These are phyloP conservation scores for Cladosporium sphaerospermum DNA, from an alignment of 2,329 filamentous ascomycete species.

Conservation along the genomic window DNA sequence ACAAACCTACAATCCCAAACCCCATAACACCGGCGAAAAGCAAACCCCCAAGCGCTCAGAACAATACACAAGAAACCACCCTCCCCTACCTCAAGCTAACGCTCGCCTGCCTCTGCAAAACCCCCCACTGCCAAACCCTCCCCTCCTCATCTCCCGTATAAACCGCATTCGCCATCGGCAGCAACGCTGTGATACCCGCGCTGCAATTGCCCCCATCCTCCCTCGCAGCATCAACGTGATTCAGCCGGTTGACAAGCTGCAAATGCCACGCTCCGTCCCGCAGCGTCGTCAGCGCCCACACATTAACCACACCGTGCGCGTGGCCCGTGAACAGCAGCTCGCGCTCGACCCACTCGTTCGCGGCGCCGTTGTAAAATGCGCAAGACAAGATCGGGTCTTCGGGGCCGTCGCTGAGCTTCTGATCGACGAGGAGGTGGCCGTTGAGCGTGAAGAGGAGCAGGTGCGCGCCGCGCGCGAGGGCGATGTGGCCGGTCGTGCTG, in stretches of 20 bases:
- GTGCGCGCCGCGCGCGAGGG: slow-evolving; percentile 71
- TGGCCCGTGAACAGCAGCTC: slow-evolving; percentile 87
- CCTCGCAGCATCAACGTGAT: slow-evolving; percentile 66
- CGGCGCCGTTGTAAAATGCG: slow-evolving; percentile 86
- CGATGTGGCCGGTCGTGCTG: slow-evolving; percentile 82
- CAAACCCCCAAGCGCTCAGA: not conserved
- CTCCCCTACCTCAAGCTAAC: slow-evolving; percentile 3
- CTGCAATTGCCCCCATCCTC: slow-evolving; percentile 50
- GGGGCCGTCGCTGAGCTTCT: slow-evolving; percentile 64
- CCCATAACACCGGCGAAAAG: not conserved
- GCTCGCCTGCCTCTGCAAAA: slow-evolving; percentile 19
- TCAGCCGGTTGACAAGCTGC: slow-evolving; percentile 71
- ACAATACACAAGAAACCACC: not conserved
- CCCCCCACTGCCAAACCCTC: slow-evolving; percentile 52
- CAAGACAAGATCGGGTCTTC: slow-evolving; percentile 70
- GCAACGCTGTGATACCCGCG: slow-evolving; percentile 76
- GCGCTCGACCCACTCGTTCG: slow-evolving; percentile 86
- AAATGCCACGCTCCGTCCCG: slow-evolving; percentile 64
- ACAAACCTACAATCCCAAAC: too few species aligned
- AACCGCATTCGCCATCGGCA: slow-evolving; percentile 73
- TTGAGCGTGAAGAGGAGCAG: slow-evolving; percentile 82
- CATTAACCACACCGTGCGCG: slow-evolving; percentile 73
- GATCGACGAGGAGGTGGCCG: slow-evolving; percentile 72
- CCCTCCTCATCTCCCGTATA: slow-evolving; percentile 95
- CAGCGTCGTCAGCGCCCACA: slow-evolving; percentile 53